phyloP scores from a whole-genome alignment of 148 eudicot species.

The Cornus kousa region DNA sequence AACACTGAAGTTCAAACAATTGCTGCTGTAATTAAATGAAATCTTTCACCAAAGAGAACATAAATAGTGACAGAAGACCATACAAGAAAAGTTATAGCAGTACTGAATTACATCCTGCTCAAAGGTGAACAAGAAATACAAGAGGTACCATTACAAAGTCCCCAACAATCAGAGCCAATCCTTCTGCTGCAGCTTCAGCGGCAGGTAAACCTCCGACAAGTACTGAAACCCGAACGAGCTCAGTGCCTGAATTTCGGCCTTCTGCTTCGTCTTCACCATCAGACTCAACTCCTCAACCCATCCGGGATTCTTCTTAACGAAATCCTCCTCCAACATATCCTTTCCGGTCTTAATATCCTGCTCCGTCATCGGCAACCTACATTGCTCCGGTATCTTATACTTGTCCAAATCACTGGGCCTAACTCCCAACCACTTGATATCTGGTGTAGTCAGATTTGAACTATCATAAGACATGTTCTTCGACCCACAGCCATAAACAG shows the following conservation, averaged over 20 bases:
- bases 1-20: no score
- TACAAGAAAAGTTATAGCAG: no score
- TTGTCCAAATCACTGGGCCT: constrained; percentile 97
- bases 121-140: not conserved
- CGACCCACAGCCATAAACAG: constrained; percentile 94
- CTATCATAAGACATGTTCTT: constrained; percentile 99
- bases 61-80: no score
- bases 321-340: constrained; percentile 95
- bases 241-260: constrained; percentile 98
- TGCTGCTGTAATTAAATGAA: no score
- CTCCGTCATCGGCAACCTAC: constrained; percentile 97
- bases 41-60: no score
- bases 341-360: constrained; percentile 97
- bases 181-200: constrained; percentile 84
- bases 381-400: constrained; percentile 90
- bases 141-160: not conserved
- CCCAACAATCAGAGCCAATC: constrained; percentile 68
- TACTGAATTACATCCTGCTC: no score
- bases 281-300: constrained; percentile 93
- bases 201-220: constrained; percentile 89
- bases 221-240: constrained; percentile 96
- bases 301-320: constrained; percentile 92
- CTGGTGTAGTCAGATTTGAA: constrained; percentile 87
- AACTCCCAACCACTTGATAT: constrained; percentile 91
- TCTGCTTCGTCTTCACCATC: constrained; percentile 95